Evolutionary conservation across 495 filamentous ascomycete genomes (phyloP).

Genomic region (Aspergillus funiculosus): DNA sequence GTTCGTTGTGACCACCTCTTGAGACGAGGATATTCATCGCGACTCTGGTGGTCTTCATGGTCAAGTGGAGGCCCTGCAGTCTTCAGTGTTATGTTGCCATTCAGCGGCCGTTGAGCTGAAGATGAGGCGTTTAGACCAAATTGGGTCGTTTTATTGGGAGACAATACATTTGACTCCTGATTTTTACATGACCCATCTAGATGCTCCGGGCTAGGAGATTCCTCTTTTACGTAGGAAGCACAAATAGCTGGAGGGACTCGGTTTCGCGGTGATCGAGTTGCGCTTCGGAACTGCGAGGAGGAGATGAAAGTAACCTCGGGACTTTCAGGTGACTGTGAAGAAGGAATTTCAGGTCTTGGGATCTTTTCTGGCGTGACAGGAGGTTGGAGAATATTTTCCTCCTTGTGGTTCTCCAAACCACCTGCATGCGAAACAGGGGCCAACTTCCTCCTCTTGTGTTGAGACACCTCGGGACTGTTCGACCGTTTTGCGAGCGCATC

Average conservation of each 20-base stretch:
- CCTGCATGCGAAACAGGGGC: conserved; percentile 5
- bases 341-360: conserved; percentile 36
- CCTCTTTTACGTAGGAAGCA: conserved; percentile 22
- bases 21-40: too few relatives aligned
- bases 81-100: too few relatives aligned
- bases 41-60: too few relatives aligned
- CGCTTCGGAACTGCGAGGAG: conserved; percentile 35
- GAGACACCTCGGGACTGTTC: conserved; percentile 5
- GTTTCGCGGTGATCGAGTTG: conserved; percentile 29
- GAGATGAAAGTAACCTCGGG: conserved; percentile 37
- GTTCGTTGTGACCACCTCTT: conserved; percentile 31
- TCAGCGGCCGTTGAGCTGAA: background rate
- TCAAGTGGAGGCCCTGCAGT: background rate
- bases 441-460: conserved; percentile 18
- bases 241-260: conserved; percentile 2
- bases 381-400: background rate
- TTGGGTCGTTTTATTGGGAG: conserved; percentile 5
- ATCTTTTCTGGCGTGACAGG: conserved; percentile 34
- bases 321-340: conserved; percentile 44
- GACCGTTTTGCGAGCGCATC: background rate
- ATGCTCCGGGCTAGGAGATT: conserved; percentile 12
- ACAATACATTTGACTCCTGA: background rate
- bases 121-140: background rate
- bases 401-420: background rate
- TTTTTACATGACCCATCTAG: conserved; percentile 7